These are phyloP conservation scores for Suhomyces terraborum DNA, from an alignment of 1,139 yeast genomes.

Conservation along the genomic window DNA sequence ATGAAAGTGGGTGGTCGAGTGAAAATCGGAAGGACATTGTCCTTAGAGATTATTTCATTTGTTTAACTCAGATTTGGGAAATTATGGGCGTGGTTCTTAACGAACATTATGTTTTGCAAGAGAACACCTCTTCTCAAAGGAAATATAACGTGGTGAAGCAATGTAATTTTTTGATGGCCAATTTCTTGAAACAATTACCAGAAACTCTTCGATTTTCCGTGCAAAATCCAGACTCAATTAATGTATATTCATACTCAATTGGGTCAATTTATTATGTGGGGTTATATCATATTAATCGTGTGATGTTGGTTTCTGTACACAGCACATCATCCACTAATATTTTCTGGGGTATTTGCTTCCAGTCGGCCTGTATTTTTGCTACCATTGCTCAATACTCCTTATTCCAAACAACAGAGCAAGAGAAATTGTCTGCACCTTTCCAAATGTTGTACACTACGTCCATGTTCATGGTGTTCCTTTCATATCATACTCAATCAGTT, in stretches of 20 bases:
- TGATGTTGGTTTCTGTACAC: conserved; percentile 12
- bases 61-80: conserved; percentile 14
- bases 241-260: conserved; percentile 14
- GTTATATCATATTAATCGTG: conserved; percentile 18
- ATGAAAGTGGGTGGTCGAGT: conserved; percentile 13
- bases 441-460: conserved; percentile 17
- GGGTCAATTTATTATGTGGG: conserved; percentile 17
- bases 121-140: conserved; percentile 6
- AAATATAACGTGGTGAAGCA: conserved; percentile 16
- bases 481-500: conserved; percentile 19
- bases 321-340: conserved; percentile 8
- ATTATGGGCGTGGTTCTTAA: conserved; percentile 15
- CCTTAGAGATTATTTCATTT: conserved; percentile 14
- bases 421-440: conserved; percentile 12
- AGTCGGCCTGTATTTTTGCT: conserved; percentile 15
- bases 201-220: conserved; percentile 11
- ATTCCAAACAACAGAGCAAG: conserved; percentile 6
- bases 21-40: conserved; percentile 9
- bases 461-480: conserved; percentile 17
- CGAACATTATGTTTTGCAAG: conserved; percentile 14
- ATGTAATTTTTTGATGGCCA: conserved; percentile 17
- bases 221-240: conserved; percentile 12
- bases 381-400: conserved; percentile 14
- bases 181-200: conserved; percentile 14
- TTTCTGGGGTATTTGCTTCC: conserved; percentile 19